Conservation (phyloP, 768 basidiomycete genomes). For the Boletus vinaceobasis region DNA sequence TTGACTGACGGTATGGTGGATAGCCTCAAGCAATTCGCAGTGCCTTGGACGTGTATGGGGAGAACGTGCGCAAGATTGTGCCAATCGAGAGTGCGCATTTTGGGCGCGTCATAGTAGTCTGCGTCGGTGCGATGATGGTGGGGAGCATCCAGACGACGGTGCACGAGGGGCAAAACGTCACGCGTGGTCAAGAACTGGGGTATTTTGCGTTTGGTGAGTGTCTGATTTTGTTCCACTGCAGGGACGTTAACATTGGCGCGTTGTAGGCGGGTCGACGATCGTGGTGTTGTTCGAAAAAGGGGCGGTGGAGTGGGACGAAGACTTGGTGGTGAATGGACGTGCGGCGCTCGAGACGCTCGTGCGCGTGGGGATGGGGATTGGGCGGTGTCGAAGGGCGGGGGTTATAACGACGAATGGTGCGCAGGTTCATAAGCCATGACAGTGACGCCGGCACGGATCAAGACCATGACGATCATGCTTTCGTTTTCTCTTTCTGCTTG, state of each 20-base stretch:
- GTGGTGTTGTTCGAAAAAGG: slow-evolving; percentile 88
- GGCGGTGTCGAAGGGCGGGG: slow-evolving; percentile 33
- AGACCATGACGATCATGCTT: background rate
- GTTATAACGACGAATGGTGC: slow-evolving; percentile 2
- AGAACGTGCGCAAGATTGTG: slow-evolving; percentile 90
- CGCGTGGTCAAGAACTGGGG: slow-evolving; percentile 86
- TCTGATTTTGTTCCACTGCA: background rate
- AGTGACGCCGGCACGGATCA: background rate
- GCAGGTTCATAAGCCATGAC: slow-evolving; percentile 1
- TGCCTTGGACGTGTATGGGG: slow-evolving; percentile 87
- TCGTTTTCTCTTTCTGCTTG: background rate
- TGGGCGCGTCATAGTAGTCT: slow-evolving; percentile 89
- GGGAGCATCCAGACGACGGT: slow-evolving; percentile 87
- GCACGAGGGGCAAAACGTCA: slow-evolving; percentile 75
- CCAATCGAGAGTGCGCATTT: slow-evolving; percentile 88
- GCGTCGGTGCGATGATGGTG: slow-evolving; percentile 94
- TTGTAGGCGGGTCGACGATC: slow-evolving; percentile 83
- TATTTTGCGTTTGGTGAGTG: slow-evolving; percentile 90
- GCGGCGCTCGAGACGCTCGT: slow-evolving; percentile 90
- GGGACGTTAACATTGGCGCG: background rate
- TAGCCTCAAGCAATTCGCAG: slow-evolving; percentile 94
- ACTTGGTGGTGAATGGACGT: slow-evolving; percentile 77
- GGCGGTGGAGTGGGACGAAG: slow-evolving; percentile 86
- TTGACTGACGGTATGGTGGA: background rate
- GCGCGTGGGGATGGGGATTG: slow-evolving; percentile 84